Conservation (phyloP, 2,329 filamentous ascomycete genomes). For the Albophoma yamanashiensis region DNA sequence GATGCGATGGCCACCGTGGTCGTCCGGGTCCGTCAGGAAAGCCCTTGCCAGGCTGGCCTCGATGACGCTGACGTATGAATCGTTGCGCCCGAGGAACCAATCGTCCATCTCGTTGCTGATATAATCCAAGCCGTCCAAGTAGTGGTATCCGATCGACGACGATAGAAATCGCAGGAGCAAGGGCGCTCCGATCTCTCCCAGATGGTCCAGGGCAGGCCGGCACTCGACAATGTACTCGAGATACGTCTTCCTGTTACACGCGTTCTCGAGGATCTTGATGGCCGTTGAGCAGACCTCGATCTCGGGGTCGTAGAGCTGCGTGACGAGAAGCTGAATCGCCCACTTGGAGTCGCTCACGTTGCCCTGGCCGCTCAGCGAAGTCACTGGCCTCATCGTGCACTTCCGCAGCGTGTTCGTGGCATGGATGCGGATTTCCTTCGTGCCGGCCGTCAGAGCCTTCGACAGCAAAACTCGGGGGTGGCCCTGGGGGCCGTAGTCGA, state of each 20-base stretch:
- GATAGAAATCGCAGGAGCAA: conserved; percentile 86
- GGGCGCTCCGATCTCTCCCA: conserved; percentile 93
- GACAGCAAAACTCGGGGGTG: conserved; percentile 88
- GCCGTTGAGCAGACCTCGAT: conserved; percentile 93
- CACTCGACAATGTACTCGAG: conserved; percentile 97
- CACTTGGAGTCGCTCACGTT: conserved; percentile 67
- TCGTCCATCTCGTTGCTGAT: conserved; percentile 99
- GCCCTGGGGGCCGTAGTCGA: conserved; percentile 82
- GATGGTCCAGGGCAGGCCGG: conserved; percentile 82
- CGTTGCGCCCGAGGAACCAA: conserved; percentile 95
- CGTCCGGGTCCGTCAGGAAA: conserved; percentile 57
- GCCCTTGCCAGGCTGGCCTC: conserved; percentile 90
- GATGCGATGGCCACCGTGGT: conserved; percentile 40
- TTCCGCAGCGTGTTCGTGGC: conserved; percentile 79
- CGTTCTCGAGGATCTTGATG: conserved; percentile 94
- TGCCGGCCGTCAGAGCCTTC: conserved; percentile 84
- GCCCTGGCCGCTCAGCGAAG: conserved; percentile 25
- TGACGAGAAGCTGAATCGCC: conserved; percentile 96
- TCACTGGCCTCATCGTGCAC: conserved; percentile 53
- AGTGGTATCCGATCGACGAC: conserved; percentile 95
- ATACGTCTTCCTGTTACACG: conserved; percentile 84
- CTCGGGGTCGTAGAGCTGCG: conserved; percentile 93
- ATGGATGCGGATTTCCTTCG: conserved; percentile 84
- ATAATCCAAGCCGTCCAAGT: conserved; percentile 92
- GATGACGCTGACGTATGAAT: conserved; percentile 88